Evolutionary conservation across 371 early-diverging fungal species (phyloP).

Genomic region (Vairimorpha ceranae): DNA sequence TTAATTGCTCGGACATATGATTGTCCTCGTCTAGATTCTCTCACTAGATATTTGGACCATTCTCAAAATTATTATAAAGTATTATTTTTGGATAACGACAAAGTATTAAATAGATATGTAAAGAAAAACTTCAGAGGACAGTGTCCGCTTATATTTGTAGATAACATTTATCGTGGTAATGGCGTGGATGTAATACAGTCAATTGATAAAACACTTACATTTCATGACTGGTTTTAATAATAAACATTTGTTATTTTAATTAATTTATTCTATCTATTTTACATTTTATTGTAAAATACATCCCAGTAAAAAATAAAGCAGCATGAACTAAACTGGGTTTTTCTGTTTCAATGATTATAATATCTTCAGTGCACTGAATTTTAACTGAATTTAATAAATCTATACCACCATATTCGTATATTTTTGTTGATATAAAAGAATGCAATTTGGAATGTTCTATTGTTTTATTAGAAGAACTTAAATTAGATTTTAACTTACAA

Average conservation of each 20-base stretch:
- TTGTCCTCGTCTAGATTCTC: neutral
- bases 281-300: slow-evolving; percentile 16
- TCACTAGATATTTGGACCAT: neutral
- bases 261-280: slow-evolving; percentile 4
- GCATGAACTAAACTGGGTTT: slow-evolving; percentile 2
- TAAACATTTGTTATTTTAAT: slow-evolving; percentile 1
- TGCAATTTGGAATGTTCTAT: neutral
- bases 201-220: neutral
- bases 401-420: slow-evolving; percentile 16
- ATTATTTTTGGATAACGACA: neutral
- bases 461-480: neutral
- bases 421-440: neutral
- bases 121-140: neutral
- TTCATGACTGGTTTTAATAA: slow-evolving; percentile 15
- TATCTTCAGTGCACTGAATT: neutral
- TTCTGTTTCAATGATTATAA: neutral
- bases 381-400: slow-evolving; percentile 12
- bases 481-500: slow-evolving; percentile 20
- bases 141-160: neutral
- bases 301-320: slow-evolving; percentile 17
- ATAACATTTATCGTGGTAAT: neutral
- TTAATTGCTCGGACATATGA: neutral
- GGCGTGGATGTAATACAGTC: neutral
- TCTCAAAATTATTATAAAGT: neutral
- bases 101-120: neutral